Base-by-base conservation (phyloP, 1,139 yeast species). In the Kluyveromyces sp. region DNA sequence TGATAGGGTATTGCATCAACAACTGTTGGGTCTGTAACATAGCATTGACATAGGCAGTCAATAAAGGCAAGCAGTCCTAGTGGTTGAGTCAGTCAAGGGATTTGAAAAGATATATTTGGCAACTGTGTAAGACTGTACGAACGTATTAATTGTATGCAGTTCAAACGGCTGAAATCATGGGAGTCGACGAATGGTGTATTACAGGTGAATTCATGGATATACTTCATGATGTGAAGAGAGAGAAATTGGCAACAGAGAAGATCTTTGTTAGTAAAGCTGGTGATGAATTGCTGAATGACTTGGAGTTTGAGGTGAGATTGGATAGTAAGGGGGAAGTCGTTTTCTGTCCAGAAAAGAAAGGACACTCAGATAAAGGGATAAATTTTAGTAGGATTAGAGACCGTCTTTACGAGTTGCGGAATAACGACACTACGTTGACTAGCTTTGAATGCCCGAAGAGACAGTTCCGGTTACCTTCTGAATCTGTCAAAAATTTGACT, bases 181-280 rank as follows among this genome's bases (percentile, higher is more conserved):
- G 4, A 13, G 34, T 38, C 12, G 41, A 38, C 4, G 36, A 38
- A 18, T 38, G 41, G 41, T 12, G 17, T 4, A 20, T 31, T n/a
- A 11, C 29, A 4, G 19, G 35, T 13, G 35, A 30, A 13, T 38
- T 38, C 15, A 16, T 19, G 4, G 36, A 38, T 15, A 38, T 38
- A 11, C 12, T 38, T 4, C 20, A 38, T 7, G 41, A 38, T 22
- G 36, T 38, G 12, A 31, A 19, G 13, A 15, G 15, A 2, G 41
- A 38, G 31, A 38, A n/a, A 11, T 19, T 25, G n/a, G 20, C 17
- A 11, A 38, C 19, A 4, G 36, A 22, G 7, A 19, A 19, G 18
- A 38, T 32, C 12, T 38, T 34, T 34, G 29, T 38, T 7, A 19
- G 29, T 15, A 38, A 31, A 29, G 25, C 15, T 7, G 18, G 30